A percentile compares a stretch with the other conserved stretches of the same genome.
Conservation (phyloP, 306 rosid genomes). For the Cucurbita pepo region DNA sequence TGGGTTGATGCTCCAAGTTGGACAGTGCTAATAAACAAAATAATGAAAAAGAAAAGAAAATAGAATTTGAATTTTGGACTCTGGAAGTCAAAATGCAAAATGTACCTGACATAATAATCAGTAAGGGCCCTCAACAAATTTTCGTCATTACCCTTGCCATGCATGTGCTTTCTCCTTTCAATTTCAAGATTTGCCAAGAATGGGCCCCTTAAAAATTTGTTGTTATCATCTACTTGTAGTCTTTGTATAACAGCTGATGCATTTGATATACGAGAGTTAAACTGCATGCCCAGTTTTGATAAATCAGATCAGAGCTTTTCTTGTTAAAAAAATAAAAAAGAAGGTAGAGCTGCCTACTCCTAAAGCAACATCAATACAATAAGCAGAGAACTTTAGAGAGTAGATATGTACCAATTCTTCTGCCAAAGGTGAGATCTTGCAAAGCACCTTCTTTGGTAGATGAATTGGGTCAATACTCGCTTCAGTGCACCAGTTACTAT, state of each 20-base stretch:
- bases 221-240: constrained; percentile 30
- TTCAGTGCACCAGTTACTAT: constrained; percentile 48
- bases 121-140: constrained; percentile 45
- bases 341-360: neutral
- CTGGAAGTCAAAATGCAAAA: neutral
- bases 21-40: neutral
- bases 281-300: constrained; percentile 41
- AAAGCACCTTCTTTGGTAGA: constrained; percentile 34
- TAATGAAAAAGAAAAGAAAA: neutral
- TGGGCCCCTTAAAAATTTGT: constrained; percentile 51
- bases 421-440: constrained; percentile 57
- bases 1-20: neutral
- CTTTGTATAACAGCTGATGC: constrained; percentile 54
- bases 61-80: neutral
- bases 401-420: constrained; percentile 52
- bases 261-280: constrained; percentile 56
- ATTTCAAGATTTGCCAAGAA: constrained; percentile 74
- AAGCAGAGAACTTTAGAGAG: neutral
- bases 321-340: no score
- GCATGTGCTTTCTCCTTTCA: constrained; percentile 66
- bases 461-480: constrained; percentile 39
- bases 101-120: constrained; percentile 58
- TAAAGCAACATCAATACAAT: constrained; percentile 3
- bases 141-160: constrained; percentile 46
- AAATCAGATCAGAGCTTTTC: constrained; percentile 10